Conservation (phyloP, 108 stramenopile genomes). For the Pseudonitzschia multiseries region DNA sequence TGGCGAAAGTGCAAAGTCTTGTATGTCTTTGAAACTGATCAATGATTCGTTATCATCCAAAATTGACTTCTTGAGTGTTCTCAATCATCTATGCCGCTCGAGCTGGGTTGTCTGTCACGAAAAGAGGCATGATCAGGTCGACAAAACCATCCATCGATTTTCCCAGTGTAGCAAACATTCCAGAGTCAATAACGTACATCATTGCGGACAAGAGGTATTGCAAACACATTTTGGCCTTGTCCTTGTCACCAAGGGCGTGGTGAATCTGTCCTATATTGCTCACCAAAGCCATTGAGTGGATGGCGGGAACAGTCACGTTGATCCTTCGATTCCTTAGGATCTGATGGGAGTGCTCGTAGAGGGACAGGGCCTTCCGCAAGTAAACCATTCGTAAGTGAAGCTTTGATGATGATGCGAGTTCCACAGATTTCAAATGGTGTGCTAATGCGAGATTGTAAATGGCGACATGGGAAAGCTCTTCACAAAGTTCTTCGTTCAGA, state of each 20-base stretch:
- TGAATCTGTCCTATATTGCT: conserved; percentile 43
- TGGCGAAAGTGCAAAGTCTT: too few relatives aligned
- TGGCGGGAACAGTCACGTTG: conserved; percentile 18
- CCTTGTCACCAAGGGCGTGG: conserved; percentile 22
- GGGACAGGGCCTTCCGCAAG: conserved; percentile 31
- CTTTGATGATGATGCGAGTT: conserved; percentile 15
- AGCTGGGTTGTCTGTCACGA: conserved; percentile 8
- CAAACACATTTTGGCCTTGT: conserved; percentile 25
- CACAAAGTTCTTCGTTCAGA: conserved; percentile 13
- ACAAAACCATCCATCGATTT: conserved; percentile 29
- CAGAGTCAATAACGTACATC: conserved; percentile 29
- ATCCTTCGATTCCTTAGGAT: conserved; percentile 20
- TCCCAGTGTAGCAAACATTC: conserved; percentile 1
- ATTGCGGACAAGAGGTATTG: conserved; percentile 33
- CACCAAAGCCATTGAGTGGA: conserved; percentile 38
- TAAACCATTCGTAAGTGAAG: conserved; percentile 1
- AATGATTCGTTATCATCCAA: too few relatives aligned
- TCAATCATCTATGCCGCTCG: conserved; percentile 19
- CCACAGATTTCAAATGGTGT: conserved; percentile 28
- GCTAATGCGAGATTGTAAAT: conserved; percentile 35
- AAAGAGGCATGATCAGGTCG: conserved; percentile 22
- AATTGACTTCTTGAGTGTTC: too few relatives aligned
- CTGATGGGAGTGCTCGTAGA: conserved; percentile 32
- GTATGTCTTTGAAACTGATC: too few relatives aligned
- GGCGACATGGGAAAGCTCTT: conserved; percentile 24